Percentiles rank a stretch among this genome's conserved stretches.
phyloP scores from a whole-genome alignment of 2,329 filamentous ascomycete species.

The Cercospora janseana region DNA sequence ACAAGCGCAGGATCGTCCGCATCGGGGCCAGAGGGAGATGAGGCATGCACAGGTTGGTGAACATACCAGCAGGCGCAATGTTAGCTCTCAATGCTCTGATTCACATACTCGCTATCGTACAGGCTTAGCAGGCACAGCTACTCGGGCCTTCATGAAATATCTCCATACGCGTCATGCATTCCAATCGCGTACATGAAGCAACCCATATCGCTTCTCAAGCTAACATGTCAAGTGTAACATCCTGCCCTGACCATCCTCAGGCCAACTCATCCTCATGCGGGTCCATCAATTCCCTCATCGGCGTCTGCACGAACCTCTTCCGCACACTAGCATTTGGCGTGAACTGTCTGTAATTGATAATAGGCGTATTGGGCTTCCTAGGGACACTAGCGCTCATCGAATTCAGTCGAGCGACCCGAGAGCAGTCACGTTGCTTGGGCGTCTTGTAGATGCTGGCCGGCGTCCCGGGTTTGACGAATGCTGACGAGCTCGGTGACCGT shows the following conservation, averaged over 20 bases:
- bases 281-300: conserved; percentile 19
- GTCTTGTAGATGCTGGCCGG: conserved; percentile 15
- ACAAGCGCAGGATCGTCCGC: too few relatives aligned
- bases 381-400: conserved; percentile 1
- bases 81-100: too few relatives aligned
- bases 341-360: conserved; percentile 10
- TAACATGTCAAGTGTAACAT: too few relatives aligned
- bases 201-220: background rate
- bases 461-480: conserved; percentile 9
- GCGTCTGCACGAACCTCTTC: conserved; percentile 20
- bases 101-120: too few relatives aligned
- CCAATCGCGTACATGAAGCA: too few relatives aligned
- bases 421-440: conserved; percentile 11
- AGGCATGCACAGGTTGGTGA: too few relatives aligned
- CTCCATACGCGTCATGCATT: too few relatives aligned
- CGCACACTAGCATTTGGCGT: background rate
- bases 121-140: too few relatives aligned
- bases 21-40: too few relatives aligned
- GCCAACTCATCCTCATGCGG: conserved; percentile 25
- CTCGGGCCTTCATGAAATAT: too few relatives aligned
- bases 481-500: conserved; percentile 9
- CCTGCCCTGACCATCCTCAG: background rate
- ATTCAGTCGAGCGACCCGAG: conserved; percentile 15
- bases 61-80: too few relatives aligned
- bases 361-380: conserved; percentile 13